Base-by-base conservation (phyloP, 306 rosid genomes). In the Rosa chinensis region DNA sequence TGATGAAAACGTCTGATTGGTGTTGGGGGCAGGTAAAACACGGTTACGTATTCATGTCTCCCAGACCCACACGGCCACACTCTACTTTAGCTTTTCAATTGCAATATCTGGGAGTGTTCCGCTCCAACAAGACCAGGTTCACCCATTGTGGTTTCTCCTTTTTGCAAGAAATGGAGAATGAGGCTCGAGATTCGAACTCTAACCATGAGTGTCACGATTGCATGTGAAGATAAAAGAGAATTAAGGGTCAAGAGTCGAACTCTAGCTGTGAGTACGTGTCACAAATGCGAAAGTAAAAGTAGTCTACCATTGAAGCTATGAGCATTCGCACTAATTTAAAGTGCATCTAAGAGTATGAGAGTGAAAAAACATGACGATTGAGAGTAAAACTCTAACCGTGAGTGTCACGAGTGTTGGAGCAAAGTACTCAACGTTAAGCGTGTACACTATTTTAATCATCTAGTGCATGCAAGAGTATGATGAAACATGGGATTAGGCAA, bases 31-130 rank as follows among this genome's bases (percentile, higher is more conserved):
- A 21, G 55, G 39, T 45, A 45, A 5, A 70, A 47, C 74, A 70
- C 56, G 40, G 20, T 20, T 45, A 23, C 70, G 39, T 37, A 70
- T 70, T 70, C 40, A 11, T 70, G 79, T 76, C 58, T 10, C 47
- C 47, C 47, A 44, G 37, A 32, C 44, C 70, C 61, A 10, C 28
- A 25, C 28, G 28, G 28, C 28, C 28, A 25, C 58, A 13, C 23
- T 40, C 4, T 4, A 12, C 17, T 32, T 9, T 20, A 10, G 48
- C 18, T 69, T 79, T 45, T 32, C 10, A n/a, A 48, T 48, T 67
- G 75, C 53, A 23, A 4, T 66, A 10, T 28, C 35, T 45, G 28
- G 47, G 37, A 50, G 52, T 20, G 75, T 40, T 52, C 2, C 32
- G 35, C 42, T 49, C 66, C 48, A 44, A 13, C n/a, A 67, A 59